Evolutionary conservation across 2,329 filamentous ascomycete species (phyloP), one percentile per base, ranked within the genome.

Genomic region (Sclerotinia glacialis): DNA sequence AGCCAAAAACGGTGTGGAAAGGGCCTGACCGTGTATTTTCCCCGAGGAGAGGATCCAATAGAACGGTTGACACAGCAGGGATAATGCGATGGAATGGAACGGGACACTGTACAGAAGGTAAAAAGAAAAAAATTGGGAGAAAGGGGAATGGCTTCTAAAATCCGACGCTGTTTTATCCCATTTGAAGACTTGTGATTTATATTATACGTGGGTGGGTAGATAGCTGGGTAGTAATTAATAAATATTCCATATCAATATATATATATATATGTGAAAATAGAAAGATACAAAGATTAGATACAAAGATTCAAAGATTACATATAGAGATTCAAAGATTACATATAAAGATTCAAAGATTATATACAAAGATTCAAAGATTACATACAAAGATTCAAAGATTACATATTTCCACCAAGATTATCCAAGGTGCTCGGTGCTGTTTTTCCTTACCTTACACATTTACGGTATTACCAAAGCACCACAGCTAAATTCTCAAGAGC

Each of bases 31-130:
- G n/a, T 37, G 28, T 11, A 49, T 58, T 65, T 47, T 50, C 53
- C 42, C 53, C 62, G 52, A 37, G 42, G 23, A 65, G 52, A 37
- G 42, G 23, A 65, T 65, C 62, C 53, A 65, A 59, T 59, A 21
- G 62, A 49, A 50, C 34, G 59, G 59, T 62, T 62, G 31, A 62
- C 52, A 23, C 28, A 26, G 47, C 59, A 62, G 52, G 59, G 59
- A 50, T 61, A 53, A 53, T 34, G 28, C 28, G 8, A 31, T 34
- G 16, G 18, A 11, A 18, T 31, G 34, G 50, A 31, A 52, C 37
- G 26, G 37, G 11, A 37, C 37, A 12, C 8, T 37, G 50, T n/a
- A 53, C 1, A 54, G 31, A 12, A n/a, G 56, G 3, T 7, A 34
- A 18, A 16, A 47, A 18, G 44, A 47, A 60, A 47, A 60, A 49